These are phyloP conservation scores for Plectranthus barbatus DNA, from an alignment of 257 asterid genomes.

Conservation along the genomic window DNA sequence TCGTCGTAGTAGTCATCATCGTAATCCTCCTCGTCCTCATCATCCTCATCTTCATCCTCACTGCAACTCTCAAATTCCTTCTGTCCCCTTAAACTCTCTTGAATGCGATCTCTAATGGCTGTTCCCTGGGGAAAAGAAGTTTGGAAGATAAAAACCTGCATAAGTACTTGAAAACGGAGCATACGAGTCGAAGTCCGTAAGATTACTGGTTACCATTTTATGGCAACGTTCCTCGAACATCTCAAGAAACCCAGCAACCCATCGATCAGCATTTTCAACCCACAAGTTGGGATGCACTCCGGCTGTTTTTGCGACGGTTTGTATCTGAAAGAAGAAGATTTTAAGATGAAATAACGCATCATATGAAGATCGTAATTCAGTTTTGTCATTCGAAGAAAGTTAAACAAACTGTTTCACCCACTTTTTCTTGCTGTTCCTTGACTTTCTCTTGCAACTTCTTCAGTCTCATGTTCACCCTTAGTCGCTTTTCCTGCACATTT, in stretches of 20 bases:
- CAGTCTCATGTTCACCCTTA: constrained; percentile 63
- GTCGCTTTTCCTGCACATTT: constrained; percentile 51
- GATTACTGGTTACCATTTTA: constrained; percentile 45
- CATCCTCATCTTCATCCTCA: constrained; percentile 18
- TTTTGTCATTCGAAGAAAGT: not conserved
- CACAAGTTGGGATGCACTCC: constrained; percentile 46
- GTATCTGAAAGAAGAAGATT: no score
- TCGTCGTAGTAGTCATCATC: constrained; percentile 17
- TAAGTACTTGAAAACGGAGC: not conserved
- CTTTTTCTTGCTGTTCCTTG: constrained; percentile 75
- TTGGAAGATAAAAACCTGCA: not conserved
- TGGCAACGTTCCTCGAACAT: constrained; percentile 73
- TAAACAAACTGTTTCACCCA: constrained; percentile 65
- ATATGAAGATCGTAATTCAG: not conserved
- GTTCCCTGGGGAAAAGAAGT: constrained; percentile 26
- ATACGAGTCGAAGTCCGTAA: not conserved
- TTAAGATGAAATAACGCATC: not conserved
- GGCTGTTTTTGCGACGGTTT: no score
- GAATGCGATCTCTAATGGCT: constrained; percentile 42
- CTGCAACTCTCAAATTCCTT: constrained; percentile 11
- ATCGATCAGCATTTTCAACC: constrained; percentile 78
- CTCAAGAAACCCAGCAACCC: no score
- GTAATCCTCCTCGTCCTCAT: constrained; percentile 22
- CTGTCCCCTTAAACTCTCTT: constrained; percentile 42
- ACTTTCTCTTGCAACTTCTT: constrained; percentile 62